Percentiles rank a stretch among this genome's conserved stretches.
These are phyloP conservation scores for Trichoderma harzianum DNA, from an alignment of 2,329 filamentous ascomycete species.

Conservation along the genomic window DNA sequence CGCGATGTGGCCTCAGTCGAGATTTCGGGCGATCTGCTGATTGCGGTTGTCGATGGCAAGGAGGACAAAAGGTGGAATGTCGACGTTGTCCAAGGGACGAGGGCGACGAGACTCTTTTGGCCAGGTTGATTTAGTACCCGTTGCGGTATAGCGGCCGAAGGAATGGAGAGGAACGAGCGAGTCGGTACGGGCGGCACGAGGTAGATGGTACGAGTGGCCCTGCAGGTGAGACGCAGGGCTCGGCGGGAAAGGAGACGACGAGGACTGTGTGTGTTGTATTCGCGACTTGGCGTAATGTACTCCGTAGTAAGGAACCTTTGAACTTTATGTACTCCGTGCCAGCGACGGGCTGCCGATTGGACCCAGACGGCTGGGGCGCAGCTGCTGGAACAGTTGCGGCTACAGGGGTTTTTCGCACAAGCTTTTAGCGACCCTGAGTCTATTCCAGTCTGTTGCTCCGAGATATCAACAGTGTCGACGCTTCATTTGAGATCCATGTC, in stretches of 20 bases:
- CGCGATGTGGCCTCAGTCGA: neutral
- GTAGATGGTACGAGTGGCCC: neutral
- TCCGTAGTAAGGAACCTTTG: neutral
- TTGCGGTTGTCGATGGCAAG: constrained; percentile 1
- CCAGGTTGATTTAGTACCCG: constrained; percentile 13
- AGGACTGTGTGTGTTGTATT: neutral
- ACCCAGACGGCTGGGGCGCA: constrained; percentile 1
- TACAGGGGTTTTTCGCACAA: neutral
- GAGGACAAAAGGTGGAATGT: constrained; percentile 15
- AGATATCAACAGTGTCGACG: neutral
- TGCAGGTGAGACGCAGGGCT: neutral
- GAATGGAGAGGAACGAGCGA: neutral
- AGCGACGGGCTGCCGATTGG: neutral
- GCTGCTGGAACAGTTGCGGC: neutral
- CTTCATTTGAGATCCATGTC: neutral
- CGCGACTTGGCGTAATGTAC: neutral
- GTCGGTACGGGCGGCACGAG: neutral
- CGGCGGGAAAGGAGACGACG: neutral
- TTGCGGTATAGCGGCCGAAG: constrained; percentile 11
- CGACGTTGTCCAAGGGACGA: constrained; percentile 18
- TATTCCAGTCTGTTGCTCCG: neutral
- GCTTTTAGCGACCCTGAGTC: neutral
- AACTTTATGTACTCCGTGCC: neutral
- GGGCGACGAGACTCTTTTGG: constrained; percentile 13
- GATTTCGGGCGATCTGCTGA: neutral